These are phyloP conservation scores for Carex cristatella DNA, from an alignment of 176 grass and related monocot species.

Conservation along the genomic window DNA sequence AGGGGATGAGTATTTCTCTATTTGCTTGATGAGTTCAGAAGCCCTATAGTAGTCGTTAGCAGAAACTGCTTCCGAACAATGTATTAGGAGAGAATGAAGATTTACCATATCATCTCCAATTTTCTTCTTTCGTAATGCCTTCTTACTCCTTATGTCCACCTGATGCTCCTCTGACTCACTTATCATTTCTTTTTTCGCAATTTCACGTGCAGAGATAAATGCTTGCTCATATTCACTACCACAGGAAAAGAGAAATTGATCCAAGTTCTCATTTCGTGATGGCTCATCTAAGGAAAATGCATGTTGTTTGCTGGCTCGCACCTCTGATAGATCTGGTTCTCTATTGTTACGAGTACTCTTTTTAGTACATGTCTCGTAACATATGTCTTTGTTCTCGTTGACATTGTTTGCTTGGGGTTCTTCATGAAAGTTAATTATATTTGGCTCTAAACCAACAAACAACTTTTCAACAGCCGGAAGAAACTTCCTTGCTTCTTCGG, in stretches of 20 bases:
- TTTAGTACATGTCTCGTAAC: neutral
- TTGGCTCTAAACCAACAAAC: constrained; percentile 11
- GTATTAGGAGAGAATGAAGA: constrained; percentile 36
- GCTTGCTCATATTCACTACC: neutral
- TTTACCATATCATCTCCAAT: constrained; percentile 20
- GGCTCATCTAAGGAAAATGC: constrained; percentile 31
- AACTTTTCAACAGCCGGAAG: constrained; percentile 13
- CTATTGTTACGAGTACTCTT: constrained; percentile 22
- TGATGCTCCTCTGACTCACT: constrained; percentile 1
- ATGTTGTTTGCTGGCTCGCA: constrained; percentile 34
- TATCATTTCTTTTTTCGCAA: constrained; percentile 22
- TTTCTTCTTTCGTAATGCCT: constrained; percentile 17
- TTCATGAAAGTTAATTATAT: neutral
- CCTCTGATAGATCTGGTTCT: constrained; percentile 25
- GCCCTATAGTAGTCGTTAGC: constrained; percentile 16
- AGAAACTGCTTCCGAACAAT: constrained; percentile 44
- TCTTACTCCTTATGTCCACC: neutral
- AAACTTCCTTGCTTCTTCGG: constrained; percentile 41
- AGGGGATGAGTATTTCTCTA: constrained; percentile 17
- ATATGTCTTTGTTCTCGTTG: constrained; percentile 6
- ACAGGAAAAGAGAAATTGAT: constrained; percentile 39
- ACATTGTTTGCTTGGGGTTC: neutral
- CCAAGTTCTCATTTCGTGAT: constrained; percentile 38
- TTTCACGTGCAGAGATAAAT: constrained; percentile 20
- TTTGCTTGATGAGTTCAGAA: constrained; percentile 35